Evolutionary conservation across 192 early-diverging fungal genomes (phyloP).

Genomic region (Podila minutissima): DNA sequence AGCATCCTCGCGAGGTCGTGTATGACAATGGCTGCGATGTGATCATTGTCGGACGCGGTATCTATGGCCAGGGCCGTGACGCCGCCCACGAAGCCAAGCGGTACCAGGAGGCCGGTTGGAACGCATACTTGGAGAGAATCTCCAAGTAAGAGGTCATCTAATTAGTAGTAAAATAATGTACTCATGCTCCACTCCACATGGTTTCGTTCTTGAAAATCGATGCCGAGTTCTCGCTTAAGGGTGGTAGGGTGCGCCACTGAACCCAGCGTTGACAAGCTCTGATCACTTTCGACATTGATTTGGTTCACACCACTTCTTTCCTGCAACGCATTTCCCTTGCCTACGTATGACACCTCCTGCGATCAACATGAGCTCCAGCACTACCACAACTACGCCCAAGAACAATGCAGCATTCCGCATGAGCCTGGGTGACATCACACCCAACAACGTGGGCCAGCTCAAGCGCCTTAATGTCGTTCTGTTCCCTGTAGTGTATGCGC

Average conservation of each 20-base stretch:
- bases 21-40: slow-evolving; percentile 89
- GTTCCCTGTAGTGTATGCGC: slow-evolving; percentile 89
- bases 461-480: slow-evolving; percentile 78
- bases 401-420: slow-evolving; percentile 43
- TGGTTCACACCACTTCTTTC: neutral
- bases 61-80: slow-evolving; percentile 89
- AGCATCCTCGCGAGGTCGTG: slow-evolving; percentile 90
- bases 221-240: neutral
- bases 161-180: too few relatives aligned
- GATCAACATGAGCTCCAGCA: slow-evolving; percentile 25
- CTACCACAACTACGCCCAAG: slow-evolving; percentile 11
- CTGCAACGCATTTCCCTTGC: neutral
- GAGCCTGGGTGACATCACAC: slow-evolving; percentile 63
- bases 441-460: slow-evolving; percentile 74
- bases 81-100: slow-evolving; percentile 76
- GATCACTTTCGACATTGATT: neutral
- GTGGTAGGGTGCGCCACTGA: neutral
- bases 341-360: slow-evolving; percentile 30
- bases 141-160: slow-evolving; percentile 17
- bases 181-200: too few relatives aligned
- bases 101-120: slow-evolving; percentile 96
- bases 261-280: neutral
- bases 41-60: slow-evolving; percentile 98
- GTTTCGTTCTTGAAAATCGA: neutral
- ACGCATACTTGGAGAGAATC: slow-evolving; percentile 80